Percentiles rank a stretch among this genome's conserved stretches.
Evolutionary conservation across 805 yeast genomes (phyloP).

Genomic region (Isabelozyma rhagii): DNA sequence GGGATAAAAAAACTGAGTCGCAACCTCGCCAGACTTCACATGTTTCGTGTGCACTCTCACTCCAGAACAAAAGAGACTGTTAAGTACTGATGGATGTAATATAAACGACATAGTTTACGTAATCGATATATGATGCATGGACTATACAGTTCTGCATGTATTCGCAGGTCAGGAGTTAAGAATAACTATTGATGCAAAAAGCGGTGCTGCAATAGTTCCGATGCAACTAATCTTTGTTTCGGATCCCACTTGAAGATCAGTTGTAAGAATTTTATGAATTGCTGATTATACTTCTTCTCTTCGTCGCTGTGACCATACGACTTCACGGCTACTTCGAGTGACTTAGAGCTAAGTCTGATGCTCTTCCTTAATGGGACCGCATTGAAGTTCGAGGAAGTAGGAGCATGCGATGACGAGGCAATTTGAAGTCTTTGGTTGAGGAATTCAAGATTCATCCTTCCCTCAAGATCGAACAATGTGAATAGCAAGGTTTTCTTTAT

Average conservation of each 20-base stretch:
- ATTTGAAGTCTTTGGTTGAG: constrained; percentile 22
- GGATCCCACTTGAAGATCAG: constrained; percentile 38
- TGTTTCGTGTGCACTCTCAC: neutral
- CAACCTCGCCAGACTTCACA: neutral
- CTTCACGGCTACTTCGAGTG: constrained; percentile 27
- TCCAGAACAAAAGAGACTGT: neutral
- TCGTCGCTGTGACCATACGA: constrained; percentile 7
- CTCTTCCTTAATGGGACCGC: constrained; percentile 11
- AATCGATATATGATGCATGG: no score
- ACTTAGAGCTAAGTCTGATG: constrained; percentile 26
- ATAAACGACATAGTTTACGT: no score
- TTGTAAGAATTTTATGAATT: constrained; percentile 25
- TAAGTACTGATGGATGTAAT: no score
- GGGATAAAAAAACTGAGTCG: neutral
- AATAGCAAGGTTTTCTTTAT: constrained; percentile 33
- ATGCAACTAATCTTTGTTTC: constrained; percentile 23
- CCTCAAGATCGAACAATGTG: constrained; percentile 36
- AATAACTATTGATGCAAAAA: neutral
- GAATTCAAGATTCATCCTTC: constrained; percentile 33
- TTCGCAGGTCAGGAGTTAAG: neutral
- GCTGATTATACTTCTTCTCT: constrained; percentile 8
- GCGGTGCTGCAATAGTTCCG: constrained; percentile 10
- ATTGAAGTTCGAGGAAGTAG: constrained; percentile 6
- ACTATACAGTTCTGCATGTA: no score
- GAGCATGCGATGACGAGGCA: neutral